Percentiles rank a stretch among this genome's conserved stretches.
Conservation (phyloP, 345 rosid genomes). For the Combretum micranthum region DNA sequence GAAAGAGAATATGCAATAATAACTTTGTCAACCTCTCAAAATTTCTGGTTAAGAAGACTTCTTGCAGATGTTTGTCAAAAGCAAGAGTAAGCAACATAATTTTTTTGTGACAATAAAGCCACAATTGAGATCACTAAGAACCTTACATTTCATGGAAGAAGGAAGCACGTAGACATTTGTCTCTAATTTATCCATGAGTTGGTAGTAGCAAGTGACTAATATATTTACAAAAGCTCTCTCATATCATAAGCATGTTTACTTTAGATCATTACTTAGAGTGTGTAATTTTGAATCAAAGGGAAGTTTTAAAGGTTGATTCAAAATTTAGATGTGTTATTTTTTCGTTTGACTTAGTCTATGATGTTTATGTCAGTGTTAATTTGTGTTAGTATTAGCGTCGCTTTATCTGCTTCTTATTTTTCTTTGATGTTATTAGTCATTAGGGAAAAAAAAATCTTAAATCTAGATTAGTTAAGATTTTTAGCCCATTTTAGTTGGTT, state of each 20-base stretch:
- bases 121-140: constrained; percentile 4
- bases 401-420: too few relatives aligned
- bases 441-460: too few relatives aligned
- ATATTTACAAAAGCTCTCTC: constrained; percentile 3
- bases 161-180: constrained; percentile 9
- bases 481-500: too few relatives aligned
- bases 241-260: not conserved
- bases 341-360: too few relatives aligned
- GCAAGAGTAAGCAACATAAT: not conserved
- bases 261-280: not conserved
- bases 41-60: constrained; percentile 2
- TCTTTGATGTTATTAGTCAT: too few relatives aligned
- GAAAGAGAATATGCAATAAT: constrained; percentile 7
- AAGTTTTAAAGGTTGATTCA: constrained; percentile 1
- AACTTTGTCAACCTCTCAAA: not conserved
- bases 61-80: not conserved
- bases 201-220: not conserved
- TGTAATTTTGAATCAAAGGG: constrained; percentile 5
- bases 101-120: constrained; percentile 4
- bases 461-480: too few relatives aligned
- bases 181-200: constrained; percentile 1
- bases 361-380: too few relatives aligned
- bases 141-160: constrained; percentile 8
- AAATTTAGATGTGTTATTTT: too few relatives aligned
- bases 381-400: too few relatives aligned